Percentiles rank a stretch among this genome's conserved stretches.
Evolutionary conservation across 2,329 filamentous ascomycete species (phyloP).

Genomic region (Botrytis cinerea): DNA sequence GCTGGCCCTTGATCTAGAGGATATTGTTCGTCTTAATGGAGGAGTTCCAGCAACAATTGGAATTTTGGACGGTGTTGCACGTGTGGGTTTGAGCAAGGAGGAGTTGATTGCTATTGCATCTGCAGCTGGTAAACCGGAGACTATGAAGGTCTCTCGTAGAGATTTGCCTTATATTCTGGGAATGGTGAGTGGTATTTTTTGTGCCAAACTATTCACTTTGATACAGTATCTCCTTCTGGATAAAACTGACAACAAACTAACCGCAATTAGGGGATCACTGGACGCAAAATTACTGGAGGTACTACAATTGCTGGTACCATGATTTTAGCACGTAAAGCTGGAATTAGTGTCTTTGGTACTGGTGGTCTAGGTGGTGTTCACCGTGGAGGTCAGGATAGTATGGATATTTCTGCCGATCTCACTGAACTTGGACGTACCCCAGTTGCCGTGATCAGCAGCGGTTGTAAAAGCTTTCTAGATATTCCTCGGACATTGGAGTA

Average conservation of each 20-base stretch:
- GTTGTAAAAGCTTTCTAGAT: conserved; percentile 95
- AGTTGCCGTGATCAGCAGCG: conserved; percentile 84
- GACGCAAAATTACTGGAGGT: conserved; percentile 75
- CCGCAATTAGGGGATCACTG: conserved; percentile 57
- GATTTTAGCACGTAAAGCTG: conserved; percentile 81
- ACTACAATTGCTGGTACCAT: conserved; percentile 95
- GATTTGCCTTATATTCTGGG: conserved; percentile 83
- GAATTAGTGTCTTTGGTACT: conserved; percentile 91
- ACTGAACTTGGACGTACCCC: conserved; percentile 89
- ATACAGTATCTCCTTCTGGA: not conserved
- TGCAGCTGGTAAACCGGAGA: conserved; percentile 64
- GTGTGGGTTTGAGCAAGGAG: conserved; percentile 71
- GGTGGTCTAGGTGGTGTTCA: conserved; percentile 95
- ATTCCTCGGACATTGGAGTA: conserved; percentile 84
- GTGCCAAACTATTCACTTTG: not conserved
- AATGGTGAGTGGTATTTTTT: conserved; percentile 54
- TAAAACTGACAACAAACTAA: conserved; percentile 14
- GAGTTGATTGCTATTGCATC: conserved; percentile 72
- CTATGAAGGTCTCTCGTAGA: conserved; percentile 81
- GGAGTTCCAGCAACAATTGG: conserved; percentile 89
- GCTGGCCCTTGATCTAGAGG: conserved; percentile 75
- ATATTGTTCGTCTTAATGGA: conserved; percentile 77
- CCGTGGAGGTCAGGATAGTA: conserved; percentile 77
- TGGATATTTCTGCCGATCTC: conserved; percentile 94
- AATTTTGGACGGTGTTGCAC: conserved; percentile 78